phyloP scores from a whole-genome alignment of 1,139 yeast genomes.

The Eremothecium cymbalariae region DNA sequence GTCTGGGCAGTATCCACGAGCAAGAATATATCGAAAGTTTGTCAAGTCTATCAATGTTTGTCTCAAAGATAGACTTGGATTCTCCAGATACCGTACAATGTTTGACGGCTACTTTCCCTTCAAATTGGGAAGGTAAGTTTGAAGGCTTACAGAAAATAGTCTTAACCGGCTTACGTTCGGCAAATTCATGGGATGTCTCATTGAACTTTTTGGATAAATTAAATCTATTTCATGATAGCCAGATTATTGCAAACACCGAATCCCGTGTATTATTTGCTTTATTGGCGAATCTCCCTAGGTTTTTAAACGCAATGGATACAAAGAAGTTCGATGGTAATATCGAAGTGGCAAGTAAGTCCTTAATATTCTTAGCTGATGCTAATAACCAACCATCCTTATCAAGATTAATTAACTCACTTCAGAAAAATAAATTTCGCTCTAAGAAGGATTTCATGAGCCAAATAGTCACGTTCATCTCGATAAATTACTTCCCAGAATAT shows the following conservation, averaged over 20 bases:
- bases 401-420: conserved; percentile 65
- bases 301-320: conserved; percentile 66
- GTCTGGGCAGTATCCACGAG: conserved; percentile 83
- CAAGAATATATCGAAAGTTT: conserved; percentile 85
- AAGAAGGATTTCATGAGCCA: conserved; percentile 84
- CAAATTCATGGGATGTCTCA: conserved; percentile 72
- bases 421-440: conserved; percentile 73
- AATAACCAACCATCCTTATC: conserved; percentile 54
- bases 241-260: conserved; percentile 67
- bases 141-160: conserved; percentile 79
- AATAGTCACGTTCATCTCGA: conserved; percentile 58
- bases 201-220: conserved; percentile 66
- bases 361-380: conserved; percentile 54
- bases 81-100: conserved; percentile 81
- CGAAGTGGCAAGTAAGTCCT: conserved; percentile 47
- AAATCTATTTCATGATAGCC: conserved; percentile 59
- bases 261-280: conserved; percentile 63
- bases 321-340: conserved; percentile 46
- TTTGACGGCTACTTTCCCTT: conserved; percentile 79
- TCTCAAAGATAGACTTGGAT: conserved; percentile 79
- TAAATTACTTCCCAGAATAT: conserved; percentile 63
- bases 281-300: conserved; percentile 74
- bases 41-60: conserved; percentile 70
- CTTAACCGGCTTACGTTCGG: conserved; percentile 73
- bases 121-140: conserved; percentile 92